These are phyloP conservation scores for Blastocystis sp. DNA, from an alignment of 352 stramenopile species.

Conservation along the genomic window DNA sequence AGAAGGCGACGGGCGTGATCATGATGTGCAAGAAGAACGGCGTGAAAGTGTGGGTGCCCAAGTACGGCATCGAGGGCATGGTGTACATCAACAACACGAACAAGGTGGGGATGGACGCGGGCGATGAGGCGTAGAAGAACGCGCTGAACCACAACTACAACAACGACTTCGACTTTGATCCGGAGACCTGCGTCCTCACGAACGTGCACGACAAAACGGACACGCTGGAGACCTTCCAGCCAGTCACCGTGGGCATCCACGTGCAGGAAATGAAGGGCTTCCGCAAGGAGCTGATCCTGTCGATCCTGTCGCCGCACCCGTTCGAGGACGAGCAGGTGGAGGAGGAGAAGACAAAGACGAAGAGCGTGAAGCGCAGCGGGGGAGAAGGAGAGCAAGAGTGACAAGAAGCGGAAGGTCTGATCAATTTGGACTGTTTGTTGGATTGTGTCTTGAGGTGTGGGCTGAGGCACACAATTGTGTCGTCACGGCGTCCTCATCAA, in stretches of 20 bases:
- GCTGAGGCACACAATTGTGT: no score
- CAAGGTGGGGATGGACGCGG: constrained; percentile 72
- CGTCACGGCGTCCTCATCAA: no score
- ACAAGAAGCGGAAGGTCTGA: constrained; percentile 41
- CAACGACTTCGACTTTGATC: constrained; percentile 66
- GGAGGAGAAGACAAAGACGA: background rate
- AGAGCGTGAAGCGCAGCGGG: constrained; percentile 46
- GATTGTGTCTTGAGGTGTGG: no score
- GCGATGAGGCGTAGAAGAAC: constrained; percentile 67
- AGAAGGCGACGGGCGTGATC: constrained; percentile 84
- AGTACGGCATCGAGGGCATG: constrained; percentile 95
- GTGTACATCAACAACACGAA: constrained; percentile 83
- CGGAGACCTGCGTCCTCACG: constrained; percentile 33
- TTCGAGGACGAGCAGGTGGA: constrained; percentile 59
- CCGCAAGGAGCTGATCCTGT: constrained; percentile 70
- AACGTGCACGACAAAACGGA: constrained; percentile 53
- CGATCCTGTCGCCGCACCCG: constrained; percentile 39
- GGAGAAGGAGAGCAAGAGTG: constrained; percentile 30
- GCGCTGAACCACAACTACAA: constrained; percentile 69
- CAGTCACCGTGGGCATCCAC: constrained; percentile 70
- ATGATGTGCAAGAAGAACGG: constrained; percentile 88
- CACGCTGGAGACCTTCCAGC: constrained; percentile 70
- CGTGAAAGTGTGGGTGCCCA: constrained; percentile 91
- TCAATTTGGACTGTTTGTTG: no score
- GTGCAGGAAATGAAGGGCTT: constrained; percentile 69